Base-by-base conservation (phyloP, 768 basidiomycete species). In the Xerocomus potaroensis region DNA sequence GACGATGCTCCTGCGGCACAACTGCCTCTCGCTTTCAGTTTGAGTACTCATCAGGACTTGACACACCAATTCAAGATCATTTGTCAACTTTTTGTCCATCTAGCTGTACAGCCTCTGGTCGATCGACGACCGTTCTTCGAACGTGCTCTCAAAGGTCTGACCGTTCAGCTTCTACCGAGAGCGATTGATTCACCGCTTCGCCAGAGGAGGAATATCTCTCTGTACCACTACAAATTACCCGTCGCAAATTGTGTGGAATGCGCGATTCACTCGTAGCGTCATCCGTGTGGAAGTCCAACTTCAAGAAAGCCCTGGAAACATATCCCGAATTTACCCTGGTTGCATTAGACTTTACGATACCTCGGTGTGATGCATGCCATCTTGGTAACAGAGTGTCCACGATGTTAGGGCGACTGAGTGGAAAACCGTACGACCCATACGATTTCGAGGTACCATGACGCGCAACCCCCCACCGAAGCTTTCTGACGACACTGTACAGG, bases 81-180 rank as follows among this genome's bases (percentile, higher is more conserved):
- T 35, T 91, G 89, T 54, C 91, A 95, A 59, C 77, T 92, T 23
- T 87, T 92, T 53, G 87, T 92, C 11, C 83, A 92, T 54, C 69
- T 94, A 33, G 85, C 86, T 30, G 81, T 89, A 24, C 78, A 71
- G 26, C 72, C 78, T 5, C 62, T 71, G 15, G 64, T 62, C 3
- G 71, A 81, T 37, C 72, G 88, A 16, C 70, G 68, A 38, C 55
- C 65, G 6, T 83, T 80, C 56, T 79, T 87, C 77, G 61, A 76
- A 50, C 72, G 71, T 42, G 65, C 81, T 47, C 45, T 66, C 21
- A 70, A 74, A 65, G 72, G 85, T 82, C 47, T 33, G 51, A 22
- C 10, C 29, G 11, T 47, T 49, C 24, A 21, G 36, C 34, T 31
- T 36, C 23, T 15, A 21, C 40, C 2, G 7, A 29, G 24, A 15